Evolutionary conservation across 2,329 filamentous ascomycete genomes (phyloP).

Genomic region (Pestalotiopsis sp.): DNA sequence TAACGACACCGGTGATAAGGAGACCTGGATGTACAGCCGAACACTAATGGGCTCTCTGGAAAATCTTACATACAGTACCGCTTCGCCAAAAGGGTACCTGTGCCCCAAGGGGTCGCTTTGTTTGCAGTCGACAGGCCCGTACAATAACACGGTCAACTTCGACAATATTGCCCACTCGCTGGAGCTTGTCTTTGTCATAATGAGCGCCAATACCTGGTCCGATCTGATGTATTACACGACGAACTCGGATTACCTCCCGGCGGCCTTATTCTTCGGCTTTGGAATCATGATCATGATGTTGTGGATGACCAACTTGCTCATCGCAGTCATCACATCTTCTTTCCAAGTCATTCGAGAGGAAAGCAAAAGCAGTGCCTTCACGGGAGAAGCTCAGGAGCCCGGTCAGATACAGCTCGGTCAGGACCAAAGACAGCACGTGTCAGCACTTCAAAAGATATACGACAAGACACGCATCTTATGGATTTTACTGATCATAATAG

Average conservation of each 20-base stretch:
- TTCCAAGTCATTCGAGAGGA: constrained; percentile 99
- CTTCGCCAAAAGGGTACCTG: constrained; percentile 77
- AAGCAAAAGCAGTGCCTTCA: constrained; percentile 91
- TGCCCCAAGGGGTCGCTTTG: constrained; percentile 86
- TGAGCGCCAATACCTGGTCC: constrained; percentile 97
- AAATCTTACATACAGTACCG: constrained; percentile 53
- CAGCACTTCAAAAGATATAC: constrained; percentile 70
- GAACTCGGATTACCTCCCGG: constrained; percentile 85
- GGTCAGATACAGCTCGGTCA: constrained; percentile 44
- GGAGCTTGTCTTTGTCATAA: constrained; percentile 95
- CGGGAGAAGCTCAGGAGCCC: constrained; percentile 63
- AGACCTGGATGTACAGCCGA: constrained; percentile 67
- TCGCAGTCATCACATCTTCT: constrained; percentile 97
- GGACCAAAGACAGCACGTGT: constrained; percentile 42
- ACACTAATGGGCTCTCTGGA: constrained; percentile 36
- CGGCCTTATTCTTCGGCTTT: constrained; percentile 75
- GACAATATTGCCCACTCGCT: constrained; percentile 92
- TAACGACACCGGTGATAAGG: constrained; percentile 54
- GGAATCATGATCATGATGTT: constrained; percentile 90
- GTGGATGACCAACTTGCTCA: constrained; percentile 92
- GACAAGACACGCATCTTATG: constrained; percentile 76
- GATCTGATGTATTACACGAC: constrained; percentile 94
- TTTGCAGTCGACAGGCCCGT: constrained; percentile 77
- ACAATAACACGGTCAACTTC: constrained; percentile 85
- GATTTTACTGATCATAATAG: constrained; percentile 79